A percentile compares a stretch with the other conserved stretches of the same genome.
Conservation (phyloP, 352 stramenopile genomes). For the Peronospora destructor region DNA sequence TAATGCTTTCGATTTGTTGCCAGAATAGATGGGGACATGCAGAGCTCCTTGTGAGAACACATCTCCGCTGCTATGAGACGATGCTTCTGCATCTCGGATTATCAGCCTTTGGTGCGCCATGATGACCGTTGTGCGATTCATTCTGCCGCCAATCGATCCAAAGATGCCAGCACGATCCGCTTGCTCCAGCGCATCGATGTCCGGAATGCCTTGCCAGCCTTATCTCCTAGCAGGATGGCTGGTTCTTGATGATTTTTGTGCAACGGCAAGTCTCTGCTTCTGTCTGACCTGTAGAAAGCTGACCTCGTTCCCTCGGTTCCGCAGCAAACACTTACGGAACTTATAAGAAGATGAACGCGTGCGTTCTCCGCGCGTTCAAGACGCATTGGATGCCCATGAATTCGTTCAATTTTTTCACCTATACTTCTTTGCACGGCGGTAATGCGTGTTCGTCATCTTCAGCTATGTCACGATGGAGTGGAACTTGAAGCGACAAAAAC, state of each 20-base stretch:
- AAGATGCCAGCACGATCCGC: no score
- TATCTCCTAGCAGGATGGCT: not conserved
- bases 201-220: not conserved
- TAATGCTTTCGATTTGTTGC: no score
- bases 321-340: not conserved
- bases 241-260: not conserved
- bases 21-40: no score
- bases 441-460: constrained; percentile 11
- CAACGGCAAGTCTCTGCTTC: not conserved
- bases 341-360: not conserved
- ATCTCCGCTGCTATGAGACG: no score
- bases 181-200: not conserved
- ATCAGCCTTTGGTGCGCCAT: not conserved
- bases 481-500: constrained; percentile 62
- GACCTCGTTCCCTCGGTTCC: not conserved
- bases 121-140: not conserved
- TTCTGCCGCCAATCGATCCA: no score
- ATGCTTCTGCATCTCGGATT: no score
- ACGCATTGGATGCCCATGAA: not conserved
- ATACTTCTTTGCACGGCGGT: constrained; percentile 6
- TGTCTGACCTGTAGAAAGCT: not conserved
- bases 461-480: constrained; percentile 37
- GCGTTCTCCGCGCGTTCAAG: not conserved
- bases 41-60: no score
- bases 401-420: not conserved